These are phyloP conservation scores for Iberis pinnata DNA, from an alignment of 345 rosid genomes.

Conservation along the genomic window DNA sequence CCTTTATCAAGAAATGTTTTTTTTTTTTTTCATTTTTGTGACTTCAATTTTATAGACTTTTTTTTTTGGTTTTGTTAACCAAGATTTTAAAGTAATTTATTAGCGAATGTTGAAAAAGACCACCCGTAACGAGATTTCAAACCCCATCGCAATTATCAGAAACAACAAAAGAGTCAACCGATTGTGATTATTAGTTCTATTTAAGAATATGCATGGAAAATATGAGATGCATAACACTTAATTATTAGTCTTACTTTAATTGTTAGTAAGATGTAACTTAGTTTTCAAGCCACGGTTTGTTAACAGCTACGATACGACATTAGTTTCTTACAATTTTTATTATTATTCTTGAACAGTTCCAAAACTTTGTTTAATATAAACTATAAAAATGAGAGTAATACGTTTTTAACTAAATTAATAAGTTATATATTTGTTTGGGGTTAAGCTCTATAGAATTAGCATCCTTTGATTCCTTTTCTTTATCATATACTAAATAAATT, in stretches of 20 bases:
- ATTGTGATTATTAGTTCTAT: constrained; percentile 11
- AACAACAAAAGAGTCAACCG: constrained; percentile 27
- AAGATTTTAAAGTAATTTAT: too few species aligned
- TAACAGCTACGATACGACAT: constrained; percentile 8
- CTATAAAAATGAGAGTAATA: too few species aligned
- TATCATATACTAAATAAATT: too few species aligned
- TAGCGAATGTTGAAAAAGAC: too few species aligned
- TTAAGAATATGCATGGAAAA: constrained; percentile 17
- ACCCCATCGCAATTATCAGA: constrained; percentile 24
- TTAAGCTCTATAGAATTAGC: too few species aligned
- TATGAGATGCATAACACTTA: constrained; percentile 2
- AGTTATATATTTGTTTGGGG: not conserved
- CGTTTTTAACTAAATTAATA: not conserved
- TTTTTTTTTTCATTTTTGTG: too few species aligned
- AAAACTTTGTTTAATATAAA: too few species aligned
- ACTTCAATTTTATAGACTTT: too few species aligned
- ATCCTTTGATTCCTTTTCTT: too few species aligned
- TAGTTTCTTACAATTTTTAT: not conserved
- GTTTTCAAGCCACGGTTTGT: constrained; percentile 26
- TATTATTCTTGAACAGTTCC: too few species aligned
- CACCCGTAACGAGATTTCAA: constrained; percentile 5
- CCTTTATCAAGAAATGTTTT: too few species aligned
- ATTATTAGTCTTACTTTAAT: constrained; percentile 11
- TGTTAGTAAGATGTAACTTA: constrained; percentile 24
- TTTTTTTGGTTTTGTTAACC: too few species aligned